These are phyloP conservation scores for Melastoma malabathricum DNA, from an alignment of 345 rosid genomes.

Conservation along the genomic window DNA sequence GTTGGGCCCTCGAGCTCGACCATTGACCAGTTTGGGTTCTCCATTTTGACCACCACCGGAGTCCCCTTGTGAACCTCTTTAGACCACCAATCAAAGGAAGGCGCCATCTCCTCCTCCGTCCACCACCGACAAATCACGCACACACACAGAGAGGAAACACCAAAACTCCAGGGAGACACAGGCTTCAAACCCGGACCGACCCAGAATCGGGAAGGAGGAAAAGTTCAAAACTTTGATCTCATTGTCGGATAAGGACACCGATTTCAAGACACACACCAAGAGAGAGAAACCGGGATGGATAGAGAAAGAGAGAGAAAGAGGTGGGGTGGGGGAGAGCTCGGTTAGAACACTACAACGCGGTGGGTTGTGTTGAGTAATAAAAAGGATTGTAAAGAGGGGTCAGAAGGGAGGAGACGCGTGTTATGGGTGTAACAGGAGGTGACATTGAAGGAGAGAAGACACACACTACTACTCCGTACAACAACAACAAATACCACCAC, in stretches of 20 bases:
- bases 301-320: no score
- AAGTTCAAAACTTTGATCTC: slow-evolving; percentile 20
- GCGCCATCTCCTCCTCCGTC: slow-evolving; percentile 35
- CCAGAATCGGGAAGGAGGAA: background rate
- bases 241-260: slow-evolving; percentile 19
- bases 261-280: background rate
- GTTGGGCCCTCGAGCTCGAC: slow-evolving; percentile 71
- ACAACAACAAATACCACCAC: no score
- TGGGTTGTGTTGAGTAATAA: no score
- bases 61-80: slow-evolving; percentile 68
- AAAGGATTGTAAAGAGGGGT: no score
- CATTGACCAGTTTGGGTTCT: slow-evolving; percentile 97
- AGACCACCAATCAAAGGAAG: slow-evolving; percentile 70
- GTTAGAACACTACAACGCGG: background rate
- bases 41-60: slow-evolving; percentile 92
- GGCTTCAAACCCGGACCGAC: background rate
- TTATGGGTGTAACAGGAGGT: slow-evolving; percentile 6
- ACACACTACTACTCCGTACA: no score
- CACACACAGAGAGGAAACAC: background rate
- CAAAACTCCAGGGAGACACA: background rate
- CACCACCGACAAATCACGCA: background rate
- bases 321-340: background rate
- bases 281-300: background rate
- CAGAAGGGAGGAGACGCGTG: slow-evolving; percentile 27
- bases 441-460: slow-evolving; percentile 15